Evolutionary conservation across 306 rosid species (phyloP), one percentile per base, ranked within the genome.

Genomic region (Prosopis cineraria): DNA sequence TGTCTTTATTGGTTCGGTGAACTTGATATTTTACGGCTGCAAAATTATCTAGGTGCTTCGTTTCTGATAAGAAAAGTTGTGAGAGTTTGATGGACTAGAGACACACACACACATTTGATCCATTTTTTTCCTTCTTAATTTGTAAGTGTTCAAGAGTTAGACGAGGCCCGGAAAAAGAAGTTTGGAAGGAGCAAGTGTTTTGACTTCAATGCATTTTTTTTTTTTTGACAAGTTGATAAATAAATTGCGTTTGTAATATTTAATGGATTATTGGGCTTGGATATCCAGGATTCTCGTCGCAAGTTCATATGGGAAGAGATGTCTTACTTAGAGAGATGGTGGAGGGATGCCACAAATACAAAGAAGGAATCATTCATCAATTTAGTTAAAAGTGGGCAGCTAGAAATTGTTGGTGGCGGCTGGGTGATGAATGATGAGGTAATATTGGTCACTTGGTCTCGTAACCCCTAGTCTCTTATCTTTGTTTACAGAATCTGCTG

Each of bases 391-490:
- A 88, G 76, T 80, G 99, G 99, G 78, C 99, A 93, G 93, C 79
- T 95, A 3, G 99, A 95, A 86, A 93, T 95, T 81, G 99, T 95
- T 79, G 99, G 99, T 85, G 99, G 99, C 43, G 99, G 99, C 85
- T 95, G 99, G 99, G 99, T 95, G 72, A 95, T 95, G 99, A 95
- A 95, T 74, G 99, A 95, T 68, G 99, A 95, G 99, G 99, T 95
- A 87, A 76, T 68, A 13, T 87, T 78, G 78, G 62, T 69, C 52
- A 41, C 65, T 87, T 76, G 75, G 58, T 72, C 45, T 52, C 68
- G 9, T 50, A 12, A 29, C 69, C 53, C 55, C 69, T 24, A 36
- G 24, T 37, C 25, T 36, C 6, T 37, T 76, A 25, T 72, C 62
- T 52, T 62, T 52, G 16, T 50, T 60, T 76, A 50, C 25, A 58